phyloP scores from a whole-genome alignment of 768 basidiomycete genomes.

The Termitomyces sp. region DNA sequence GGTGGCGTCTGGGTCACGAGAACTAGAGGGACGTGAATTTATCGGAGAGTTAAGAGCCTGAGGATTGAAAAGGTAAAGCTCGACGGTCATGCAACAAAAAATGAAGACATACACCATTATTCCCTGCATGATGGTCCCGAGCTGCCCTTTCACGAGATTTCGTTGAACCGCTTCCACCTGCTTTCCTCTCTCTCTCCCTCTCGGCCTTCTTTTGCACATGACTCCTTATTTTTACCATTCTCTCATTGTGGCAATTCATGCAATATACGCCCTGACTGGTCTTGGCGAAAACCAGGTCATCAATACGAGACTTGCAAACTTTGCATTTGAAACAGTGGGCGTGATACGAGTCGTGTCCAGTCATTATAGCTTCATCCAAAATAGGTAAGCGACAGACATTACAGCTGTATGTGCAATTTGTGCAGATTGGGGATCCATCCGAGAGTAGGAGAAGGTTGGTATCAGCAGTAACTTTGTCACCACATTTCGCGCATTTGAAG shows the following conservation, averaged over 20 bases:
- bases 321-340: slow-evolving; percentile 99
- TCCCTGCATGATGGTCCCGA: slow-evolving; percentile 32
- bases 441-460: slow-evolving; percentile 95
- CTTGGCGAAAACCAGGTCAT: slow-evolving; percentile 98
- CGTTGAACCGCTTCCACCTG: slow-evolving; percentile 34
- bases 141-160: slow-evolving; percentile 36
- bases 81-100: slow-evolving; percentile 1
- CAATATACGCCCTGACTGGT: slow-evolving; percentile 98
- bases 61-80: neutral
- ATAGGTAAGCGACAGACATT: slow-evolving; percentile 93
- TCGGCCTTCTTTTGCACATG: slow-evolving; percentile 88
- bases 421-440: slow-evolving; percentile 96
- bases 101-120: slow-evolving; percentile 30
- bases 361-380: slow-evolving; percentile 99
- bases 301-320: slow-evolving; percentile 89
- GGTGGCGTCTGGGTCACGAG: slow-evolving; percentile 12
- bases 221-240: slow-evolving; percentile 87
- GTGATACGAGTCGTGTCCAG: slow-evolving; percentile 97
- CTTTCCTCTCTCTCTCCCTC: slow-evolving; percentile 43
- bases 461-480: slow-evolving; percentile 88
- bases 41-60: neutral
- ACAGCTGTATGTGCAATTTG: slow-evolving; percentile 92
- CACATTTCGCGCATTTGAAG: slow-evolving; percentile 97
- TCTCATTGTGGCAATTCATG: slow-evolving; percentile 97
- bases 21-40: slow-evolving; percentile 15